A percentile compares a stretch with the other conserved stretches of the same genome.
Conservation (phyloP, 495 filamentous ascomycete species). For the Penicillium flavigenum region DNA sequence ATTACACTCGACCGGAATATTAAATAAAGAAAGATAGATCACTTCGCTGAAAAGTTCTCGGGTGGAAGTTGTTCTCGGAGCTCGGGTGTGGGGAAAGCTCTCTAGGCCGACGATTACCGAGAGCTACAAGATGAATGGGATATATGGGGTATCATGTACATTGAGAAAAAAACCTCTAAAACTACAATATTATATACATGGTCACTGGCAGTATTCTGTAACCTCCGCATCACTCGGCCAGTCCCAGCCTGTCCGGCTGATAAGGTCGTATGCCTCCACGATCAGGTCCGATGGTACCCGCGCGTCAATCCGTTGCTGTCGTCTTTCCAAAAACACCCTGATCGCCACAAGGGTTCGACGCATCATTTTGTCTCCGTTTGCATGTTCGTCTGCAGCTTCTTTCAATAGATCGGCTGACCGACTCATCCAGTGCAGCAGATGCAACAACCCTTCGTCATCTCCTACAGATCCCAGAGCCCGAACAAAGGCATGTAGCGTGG, state of each 20-base stretch:
- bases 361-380: slow-evolving; percentile 46
- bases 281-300: slow-evolving; percentile 27
- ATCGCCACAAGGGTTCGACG: slow-evolving; percentile 52
- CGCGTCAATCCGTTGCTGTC: slow-evolving; percentile 10
- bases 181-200: slow-evolving; percentile 24
- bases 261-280: slow-evolving; percentile 42
- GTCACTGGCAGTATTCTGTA: slow-evolving; percentile 38
- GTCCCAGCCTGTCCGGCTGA: slow-evolving; percentile 51
- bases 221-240: slow-evolving; percentile 58
- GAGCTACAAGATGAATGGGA: background rate
- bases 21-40: background rate
- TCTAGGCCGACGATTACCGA: slow-evolving; percentile 29
- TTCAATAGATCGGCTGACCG: slow-evolving; percentile 36
- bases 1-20: background rate
- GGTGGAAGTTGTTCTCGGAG: slow-evolving; percentile 9
- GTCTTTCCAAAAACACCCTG: slow-evolving; percentile 53
- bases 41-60: slow-evolving; percentile 7
- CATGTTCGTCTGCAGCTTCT: slow-evolving; percentile 37
- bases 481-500: slow-evolving; percentile 53
- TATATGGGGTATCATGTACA: slow-evolving; percentile 21
- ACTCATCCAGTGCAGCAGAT: slow-evolving; percentile 56
- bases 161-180: slow-evolving; percentile 21
- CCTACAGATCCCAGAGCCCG: slow-evolving; percentile 49
- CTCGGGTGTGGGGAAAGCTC: slow-evolving; percentile 31
- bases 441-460: slow-evolving; percentile 51